Conservation (phyloP, 352 stramenopile species). For the Hyphochytrium catenoides region DNA sequence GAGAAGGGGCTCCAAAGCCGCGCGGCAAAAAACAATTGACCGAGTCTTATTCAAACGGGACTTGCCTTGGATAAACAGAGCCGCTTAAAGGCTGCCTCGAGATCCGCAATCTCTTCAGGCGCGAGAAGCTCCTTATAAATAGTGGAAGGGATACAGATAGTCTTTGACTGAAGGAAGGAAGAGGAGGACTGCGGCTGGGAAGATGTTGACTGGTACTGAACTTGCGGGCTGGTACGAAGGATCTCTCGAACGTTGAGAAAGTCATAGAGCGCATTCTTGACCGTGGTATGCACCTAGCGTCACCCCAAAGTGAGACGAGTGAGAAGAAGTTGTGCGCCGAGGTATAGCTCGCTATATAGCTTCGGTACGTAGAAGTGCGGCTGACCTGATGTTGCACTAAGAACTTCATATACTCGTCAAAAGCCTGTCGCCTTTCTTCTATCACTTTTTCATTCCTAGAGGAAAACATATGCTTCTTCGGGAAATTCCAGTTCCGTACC, state of each 20-base stretch:
- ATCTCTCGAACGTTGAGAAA: slow-evolving; percentile 62
- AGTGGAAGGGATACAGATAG: slow-evolving; percentile 61
- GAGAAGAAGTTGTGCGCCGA: too few relatives aligned
- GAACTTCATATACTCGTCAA: slow-evolving; percentile 67
- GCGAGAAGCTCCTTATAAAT: slow-evolving; percentile 58
- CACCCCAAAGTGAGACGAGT: too few relatives aligned
- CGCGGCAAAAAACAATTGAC: slow-evolving; percentile 4
- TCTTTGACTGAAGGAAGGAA: too few relatives aligned
- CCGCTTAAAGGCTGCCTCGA: slow-evolving; percentile 41
- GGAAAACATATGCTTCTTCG: slow-evolving; percentile 57
- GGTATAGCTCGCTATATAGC: too few relatives aligned
- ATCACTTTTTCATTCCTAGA: slow-evolving; percentile 57
- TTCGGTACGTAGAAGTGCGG: too few relatives aligned
- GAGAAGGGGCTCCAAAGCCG: slow-evolving; percentile 1
- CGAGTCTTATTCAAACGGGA: slow-evolving; percentile 12
- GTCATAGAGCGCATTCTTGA: slow-evolving; percentile 57
- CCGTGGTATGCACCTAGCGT: slow-evolving; percentile 44
- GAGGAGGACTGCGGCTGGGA: too few relatives aligned
- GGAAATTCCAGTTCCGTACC: slow-evolving; percentile 53
- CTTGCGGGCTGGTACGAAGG: too few relatives aligned
- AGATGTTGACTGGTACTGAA: too few relatives aligned
- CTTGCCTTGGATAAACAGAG: slow-evolving; percentile 45
- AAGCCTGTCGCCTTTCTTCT: slow-evolving; percentile 43
- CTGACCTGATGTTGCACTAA: too few relatives aligned
- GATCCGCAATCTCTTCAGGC: slow-evolving; percentile 27